These are phyloP conservation scores for Leptosphaerulina australis DNA, from an alignment of 2,329 filamentous ascomycete genomes.

Conservation along the genomic window DNA sequence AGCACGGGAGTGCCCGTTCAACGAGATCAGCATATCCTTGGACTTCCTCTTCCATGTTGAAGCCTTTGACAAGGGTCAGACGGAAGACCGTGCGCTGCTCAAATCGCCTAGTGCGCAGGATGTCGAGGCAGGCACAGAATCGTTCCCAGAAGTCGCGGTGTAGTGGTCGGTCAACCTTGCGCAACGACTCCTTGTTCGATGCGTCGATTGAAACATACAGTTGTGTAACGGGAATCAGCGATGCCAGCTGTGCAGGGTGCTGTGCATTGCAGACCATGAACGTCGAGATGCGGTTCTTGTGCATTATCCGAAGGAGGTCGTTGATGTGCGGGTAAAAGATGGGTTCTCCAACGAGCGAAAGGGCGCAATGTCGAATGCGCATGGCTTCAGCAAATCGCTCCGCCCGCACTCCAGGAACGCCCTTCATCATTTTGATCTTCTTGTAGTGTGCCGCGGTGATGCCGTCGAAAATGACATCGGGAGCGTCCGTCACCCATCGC, in stretches of 20 bases:
- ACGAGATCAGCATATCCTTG: conserved; percentile 89
- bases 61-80: conserved; percentile 93
- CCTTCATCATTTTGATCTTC: conserved; percentile 97
- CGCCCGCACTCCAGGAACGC: conserved; percentile 87
- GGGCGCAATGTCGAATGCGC: conserved; percentile 89
- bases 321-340: conserved; percentile 99
- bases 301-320: conserved; percentile 82
- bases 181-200: conserved; percentile 83
- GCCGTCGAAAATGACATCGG: conserved; percentile 85
- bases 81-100: conserved; percentile 92
- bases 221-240: conserved; percentile 85
- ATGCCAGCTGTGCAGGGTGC: conserved; percentile 86
- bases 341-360: conserved; percentile 93
- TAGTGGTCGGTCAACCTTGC: conserved; percentile 87
- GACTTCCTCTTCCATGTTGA: conserved; percentile 94
- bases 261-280: conserved; percentile 98
- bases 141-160: conserved; percentile 98
- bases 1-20: conserved; percentile 83
- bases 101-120: conserved; percentile 81
- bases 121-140: conserved; percentile 88
- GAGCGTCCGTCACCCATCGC: conserved; percentile 94
- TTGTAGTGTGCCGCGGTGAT: conserved; percentile 93
- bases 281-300: conserved; percentile 84
- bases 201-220: conserved; percentile 97
- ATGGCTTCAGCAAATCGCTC: conserved; percentile 93